phyloP scores from a whole-genome alignment of 306 rosid species.

The Medicago ruthenica region DNA sequence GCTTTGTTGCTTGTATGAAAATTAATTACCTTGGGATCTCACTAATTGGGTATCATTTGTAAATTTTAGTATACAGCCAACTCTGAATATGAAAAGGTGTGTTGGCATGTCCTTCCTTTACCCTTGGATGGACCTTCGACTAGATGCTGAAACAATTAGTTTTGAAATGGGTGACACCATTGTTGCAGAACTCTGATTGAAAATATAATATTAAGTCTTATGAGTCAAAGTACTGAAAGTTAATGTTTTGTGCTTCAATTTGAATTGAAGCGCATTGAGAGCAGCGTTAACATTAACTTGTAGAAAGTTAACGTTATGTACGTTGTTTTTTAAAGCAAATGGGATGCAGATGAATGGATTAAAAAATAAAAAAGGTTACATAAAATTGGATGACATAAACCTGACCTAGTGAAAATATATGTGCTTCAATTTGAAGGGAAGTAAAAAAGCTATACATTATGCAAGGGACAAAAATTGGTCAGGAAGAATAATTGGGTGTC shows the following conservation, averaged over 20 bases:
- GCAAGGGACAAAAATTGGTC: no score
- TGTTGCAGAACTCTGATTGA: slow-evolving; percentile 75
- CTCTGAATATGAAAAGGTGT: slow-evolving; percentile 48
- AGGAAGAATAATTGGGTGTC: slow-evolving; percentile 34
- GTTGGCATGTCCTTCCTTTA: no score
- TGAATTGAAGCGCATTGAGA: slow-evolving; percentile 43
- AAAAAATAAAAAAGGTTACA: no score
- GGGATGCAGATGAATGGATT: no score
- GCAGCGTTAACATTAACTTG: slow-evolving; percentile 41
- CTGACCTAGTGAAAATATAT: no score
- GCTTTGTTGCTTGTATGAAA: no score
- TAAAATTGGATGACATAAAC: no score
- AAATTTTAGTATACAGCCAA: slow-evolving; percentile 56
- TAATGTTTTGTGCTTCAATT: slow-evolving; percentile 36
- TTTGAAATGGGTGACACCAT: slow-evolving; percentile 72
- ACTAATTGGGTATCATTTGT: slow-evolving; percentile 66
- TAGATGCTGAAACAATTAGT: slow-evolving; percentile 63
- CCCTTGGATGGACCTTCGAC: slow-evolving; percentile 68
- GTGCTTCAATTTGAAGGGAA: no score
- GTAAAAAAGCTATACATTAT: slow-evolving; percentile 9
- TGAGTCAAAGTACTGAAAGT: slow-evolving; percentile 49
- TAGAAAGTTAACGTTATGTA: not conserved
- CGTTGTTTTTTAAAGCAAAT: slow-evolving; percentile 1
- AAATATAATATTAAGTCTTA: slow-evolving; percentile 59
- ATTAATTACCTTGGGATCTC: slow-evolving; percentile 63